Percentiles rank a stretch among this genome's conserved stretches.
Evolutionary conservation across 495 filamentous ascomycete genomes (phyloP).

Genomic region (Penicillium atrosanguineum): DNA sequence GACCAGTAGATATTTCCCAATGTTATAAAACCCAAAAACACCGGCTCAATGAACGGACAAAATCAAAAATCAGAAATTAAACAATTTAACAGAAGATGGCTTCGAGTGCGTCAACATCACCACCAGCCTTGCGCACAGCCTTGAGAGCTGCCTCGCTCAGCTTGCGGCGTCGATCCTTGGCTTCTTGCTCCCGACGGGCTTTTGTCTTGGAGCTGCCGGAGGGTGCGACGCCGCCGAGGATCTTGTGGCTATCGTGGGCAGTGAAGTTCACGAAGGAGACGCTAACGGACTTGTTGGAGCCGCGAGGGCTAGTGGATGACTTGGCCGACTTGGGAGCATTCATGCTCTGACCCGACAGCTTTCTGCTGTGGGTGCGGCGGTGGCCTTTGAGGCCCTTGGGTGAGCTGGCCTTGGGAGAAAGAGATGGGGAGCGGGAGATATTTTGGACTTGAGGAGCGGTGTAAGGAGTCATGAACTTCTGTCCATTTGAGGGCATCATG

Average conservation of each 20-base stretch:
- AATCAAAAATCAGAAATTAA: conserved; percentile 10
- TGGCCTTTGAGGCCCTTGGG: conserved; percentile 30
- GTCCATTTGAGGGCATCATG: conserved; percentile 23
- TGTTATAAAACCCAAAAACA: conserved; percentile 25
- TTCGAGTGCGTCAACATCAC: conserved; percentile 61
- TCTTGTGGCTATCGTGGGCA: conserved; percentile 71
- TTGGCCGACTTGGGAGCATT: conserved; percentile 36
- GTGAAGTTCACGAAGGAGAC: conserved; percentile 92
- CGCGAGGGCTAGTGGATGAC: conserved; percentile 32
- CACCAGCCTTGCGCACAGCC: conserved; percentile 75
- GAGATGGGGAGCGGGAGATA: conserved; percentile 36
- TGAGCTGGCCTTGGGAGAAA: conserved; percentile 37
- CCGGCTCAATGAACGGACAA: conserved; percentile 19
- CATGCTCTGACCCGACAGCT: conserved; percentile 38
- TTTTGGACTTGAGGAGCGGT: conserved; percentile 26
- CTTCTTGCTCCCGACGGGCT: conserved; percentile 82
- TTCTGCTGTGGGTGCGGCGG: conserved; percentile 35
- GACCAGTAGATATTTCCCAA: conserved; percentile 24
- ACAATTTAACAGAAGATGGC: conserved; percentile 39
- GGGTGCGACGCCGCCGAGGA: conserved; percentile 89
- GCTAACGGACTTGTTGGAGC: conserved; percentile 36
- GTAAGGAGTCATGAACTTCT: conserved; percentile 33
- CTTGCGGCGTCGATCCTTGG: conserved; percentile 71
- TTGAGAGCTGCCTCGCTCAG: conserved; percentile 69
- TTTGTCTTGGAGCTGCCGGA: conserved; percentile 92